Evolutionary conservation across 2,329 filamentous ascomycete species (phyloP).

Genomic region (Tricladium varicosporioides): DNA sequence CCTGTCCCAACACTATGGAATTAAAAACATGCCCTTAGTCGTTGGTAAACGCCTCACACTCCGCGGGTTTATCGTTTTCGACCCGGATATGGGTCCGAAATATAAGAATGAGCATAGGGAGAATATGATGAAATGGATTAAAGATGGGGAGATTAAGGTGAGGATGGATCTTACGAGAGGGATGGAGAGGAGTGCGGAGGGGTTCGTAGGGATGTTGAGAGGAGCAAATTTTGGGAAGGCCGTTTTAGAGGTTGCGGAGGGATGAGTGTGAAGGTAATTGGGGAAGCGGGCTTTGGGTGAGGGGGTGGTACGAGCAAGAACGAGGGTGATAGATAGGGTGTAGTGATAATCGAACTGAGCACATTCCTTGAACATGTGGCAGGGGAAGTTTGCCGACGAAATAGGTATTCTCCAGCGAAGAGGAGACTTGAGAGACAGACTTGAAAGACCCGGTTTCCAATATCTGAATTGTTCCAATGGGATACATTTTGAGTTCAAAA

Average conservation of each 20-base stretch:
- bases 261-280: background rate
- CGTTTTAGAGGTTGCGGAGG: constrained; percentile 45
- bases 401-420: too few species aligned
- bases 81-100: constrained; percentile 58
- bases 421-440: too few species aligned
- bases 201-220: constrained; percentile 62
- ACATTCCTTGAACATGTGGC: too few species aligned
- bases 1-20: constrained; percentile 52
- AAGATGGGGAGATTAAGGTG: constrained; percentile 61
- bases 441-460: too few species aligned
- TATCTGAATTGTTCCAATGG: too few species aligned
- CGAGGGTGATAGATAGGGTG: too few species aligned
- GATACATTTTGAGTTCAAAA: too few species aligned
- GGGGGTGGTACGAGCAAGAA: too few species aligned
- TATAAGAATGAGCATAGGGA: constrained; percentile 61
- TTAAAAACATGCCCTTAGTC: constrained; percentile 58
- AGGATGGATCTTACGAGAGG: constrained; percentile 59
- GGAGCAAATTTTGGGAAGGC: constrained; percentile 73
- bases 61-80: constrained; percentile 64
- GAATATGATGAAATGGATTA: constrained; percentile 66
- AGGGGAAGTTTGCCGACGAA: too few species aligned
- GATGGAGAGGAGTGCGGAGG: constrained; percentile 64
- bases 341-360: too few species aligned
- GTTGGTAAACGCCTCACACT: constrained; percentile 60
- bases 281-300: too few species aligned